phyloP scores from a whole-genome alignment of 1,139 yeast species.

The Debaryomyces nepalensis region DNA sequence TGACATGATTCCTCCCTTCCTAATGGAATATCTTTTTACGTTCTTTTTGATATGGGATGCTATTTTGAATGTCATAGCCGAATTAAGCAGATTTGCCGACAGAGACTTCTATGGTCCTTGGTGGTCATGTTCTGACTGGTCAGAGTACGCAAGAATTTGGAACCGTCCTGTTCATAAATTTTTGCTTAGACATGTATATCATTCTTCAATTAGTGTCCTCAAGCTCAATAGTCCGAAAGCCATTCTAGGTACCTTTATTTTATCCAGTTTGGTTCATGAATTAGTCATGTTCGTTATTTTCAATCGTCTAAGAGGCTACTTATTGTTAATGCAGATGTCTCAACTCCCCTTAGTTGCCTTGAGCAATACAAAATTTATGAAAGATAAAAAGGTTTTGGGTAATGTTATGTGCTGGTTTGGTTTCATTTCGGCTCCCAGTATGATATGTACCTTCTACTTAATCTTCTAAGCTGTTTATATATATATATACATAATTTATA shows the following conservation, averaged over 20 bases:
- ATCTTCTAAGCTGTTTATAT: conserved; percentile 54
- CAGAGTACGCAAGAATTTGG: conserved; percentile 93
- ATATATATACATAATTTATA: neutral
- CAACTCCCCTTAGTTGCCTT: conserved; percentile 70
- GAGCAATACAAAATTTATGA: conserved; percentile 55
- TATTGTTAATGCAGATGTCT: conserved; percentile 80
- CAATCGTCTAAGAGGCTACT: conserved; percentile 76
- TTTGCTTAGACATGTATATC: conserved; percentile 89
- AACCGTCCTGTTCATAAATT: conserved; percentile 94
- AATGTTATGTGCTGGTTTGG: conserved; percentile 92
- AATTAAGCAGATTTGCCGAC: conserved; percentile 82
- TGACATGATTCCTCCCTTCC: conserved; percentile 81
- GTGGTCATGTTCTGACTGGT: conserved; percentile 98
- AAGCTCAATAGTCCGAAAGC: conserved; percentile 69
- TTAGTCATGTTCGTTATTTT: conserved; percentile 90
- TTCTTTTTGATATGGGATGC: conserved; percentile 96
- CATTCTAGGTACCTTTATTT: conserved; percentile 75
- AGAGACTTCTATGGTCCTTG: conserved; percentile 93
- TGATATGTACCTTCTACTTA: conserved; percentile 83
- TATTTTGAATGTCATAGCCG: conserved; percentile 86
- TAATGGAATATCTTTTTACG: conserved; percentile 71
- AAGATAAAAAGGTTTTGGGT: conserved; percentile 64
- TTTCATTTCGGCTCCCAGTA: conserved; percentile 85
- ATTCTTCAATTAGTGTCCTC: conserved; percentile 81
- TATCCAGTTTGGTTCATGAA: conserved; percentile 87